phyloP scores from a whole-genome alignment of 257 asterid species.

The Plantago major region DNA sequence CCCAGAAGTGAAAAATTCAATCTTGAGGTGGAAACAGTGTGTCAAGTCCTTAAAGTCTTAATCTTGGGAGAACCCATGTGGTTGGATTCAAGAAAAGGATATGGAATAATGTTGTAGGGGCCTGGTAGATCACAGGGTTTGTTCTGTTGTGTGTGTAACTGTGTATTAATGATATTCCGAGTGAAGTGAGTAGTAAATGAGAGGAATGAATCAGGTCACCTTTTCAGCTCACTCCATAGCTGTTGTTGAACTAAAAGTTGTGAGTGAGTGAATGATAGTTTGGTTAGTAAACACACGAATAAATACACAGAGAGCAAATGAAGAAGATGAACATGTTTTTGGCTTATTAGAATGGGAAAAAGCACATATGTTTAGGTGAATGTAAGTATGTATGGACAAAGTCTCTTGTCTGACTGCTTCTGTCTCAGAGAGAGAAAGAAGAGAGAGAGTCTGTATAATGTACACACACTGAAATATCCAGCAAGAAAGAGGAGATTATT shows the following conservation, averaged over 20 bases:
- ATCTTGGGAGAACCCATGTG: conserved; percentile 19
- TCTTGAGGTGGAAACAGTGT: conserved; percentile 6
- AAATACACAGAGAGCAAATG: conserved; percentile 10
- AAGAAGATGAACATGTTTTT: neutral
- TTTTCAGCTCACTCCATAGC: conserved; percentile 29
- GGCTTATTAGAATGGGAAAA: conserved; percentile 16
- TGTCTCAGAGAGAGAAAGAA: no score
- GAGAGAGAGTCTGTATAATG: no score
- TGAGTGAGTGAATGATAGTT: neutral
- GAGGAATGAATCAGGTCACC: conserved; percentile 45
- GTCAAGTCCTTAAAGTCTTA: conserved; percentile 25
- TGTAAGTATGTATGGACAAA: neutral
- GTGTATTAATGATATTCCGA: conserved; percentile 21
- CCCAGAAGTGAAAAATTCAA: conserved; percentile 24
- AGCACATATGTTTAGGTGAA: conserved; percentile 1
- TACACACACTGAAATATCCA: no score
- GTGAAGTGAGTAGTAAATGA: conserved; percentile 20
- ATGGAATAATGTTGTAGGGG: neutral
- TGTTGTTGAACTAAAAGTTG: conserved; percentile 27
- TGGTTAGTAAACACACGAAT: conserved; percentile 10
- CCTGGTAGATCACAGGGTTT: neutral
- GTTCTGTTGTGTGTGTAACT: conserved; percentile 2
- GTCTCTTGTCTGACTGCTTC: neutral
- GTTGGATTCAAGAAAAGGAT: neutral
- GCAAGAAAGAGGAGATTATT: neutral